Evolutionary conservation across 805 yeast species (phyloP).

Genomic region (Candida incommunis): DNA sequence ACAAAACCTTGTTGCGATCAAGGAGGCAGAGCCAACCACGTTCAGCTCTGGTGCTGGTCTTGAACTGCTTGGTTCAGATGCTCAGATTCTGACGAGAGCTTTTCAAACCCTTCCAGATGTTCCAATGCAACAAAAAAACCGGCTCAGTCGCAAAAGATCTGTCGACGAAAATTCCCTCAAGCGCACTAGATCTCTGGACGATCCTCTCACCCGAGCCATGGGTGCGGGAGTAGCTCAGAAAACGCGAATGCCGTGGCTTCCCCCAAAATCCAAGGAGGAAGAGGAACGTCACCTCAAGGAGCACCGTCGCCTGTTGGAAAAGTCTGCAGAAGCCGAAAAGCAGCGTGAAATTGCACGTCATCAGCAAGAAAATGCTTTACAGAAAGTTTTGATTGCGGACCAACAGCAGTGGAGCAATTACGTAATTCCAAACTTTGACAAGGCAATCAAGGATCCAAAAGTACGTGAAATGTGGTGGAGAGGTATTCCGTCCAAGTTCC

Average conservation of each 20-base stretch:
- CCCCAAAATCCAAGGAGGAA: constrained; percentile 47
- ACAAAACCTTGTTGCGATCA: constrained; percentile 6
- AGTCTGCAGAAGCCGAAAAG: constrained; percentile 22
- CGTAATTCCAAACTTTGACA: constrained; percentile 25
- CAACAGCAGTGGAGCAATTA: constrained; percentile 26
- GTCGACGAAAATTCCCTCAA: background rate
- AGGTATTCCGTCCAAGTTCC: constrained; percentile 32
- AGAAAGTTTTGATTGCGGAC: constrained; percentile 13
- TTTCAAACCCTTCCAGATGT: constrained; percentile 13
- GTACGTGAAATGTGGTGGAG: constrained; percentile 49
- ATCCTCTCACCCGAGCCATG: background rate
- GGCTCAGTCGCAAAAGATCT: background rate
- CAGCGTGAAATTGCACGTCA: constrained; percentile 21
- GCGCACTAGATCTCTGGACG: background rate
- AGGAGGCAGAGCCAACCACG: constrained; percentile 12
- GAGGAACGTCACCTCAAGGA: constrained; percentile 39
- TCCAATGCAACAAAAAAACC: background rate
- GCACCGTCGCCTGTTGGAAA: constrained; percentile 29
- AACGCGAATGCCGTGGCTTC: constrained; percentile 21
- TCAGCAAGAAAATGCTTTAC: constrained; percentile 12
- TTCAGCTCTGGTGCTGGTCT: constrained; percentile 10
- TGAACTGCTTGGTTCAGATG: constrained; percentile 22
- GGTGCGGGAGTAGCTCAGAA: background rate
- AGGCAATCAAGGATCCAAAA: constrained; percentile 23
- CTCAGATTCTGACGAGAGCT: constrained; percentile 21